Base-by-base conservation (phyloP, 768 basidiomycete species). In the Tricholoma sp. region DNA sequence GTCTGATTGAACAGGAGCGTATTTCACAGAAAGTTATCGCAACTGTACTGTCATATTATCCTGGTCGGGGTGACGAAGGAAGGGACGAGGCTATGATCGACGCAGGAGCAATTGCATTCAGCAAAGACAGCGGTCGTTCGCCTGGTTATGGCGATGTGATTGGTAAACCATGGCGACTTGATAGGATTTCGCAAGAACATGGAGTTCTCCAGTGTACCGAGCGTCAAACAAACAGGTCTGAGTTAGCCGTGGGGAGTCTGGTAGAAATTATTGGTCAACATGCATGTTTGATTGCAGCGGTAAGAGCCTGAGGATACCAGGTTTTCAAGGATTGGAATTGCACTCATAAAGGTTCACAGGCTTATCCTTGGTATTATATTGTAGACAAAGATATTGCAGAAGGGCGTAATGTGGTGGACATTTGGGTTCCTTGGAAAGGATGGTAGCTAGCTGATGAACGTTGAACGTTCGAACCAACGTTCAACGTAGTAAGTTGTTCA, bases 401-500 rank as follows among this genome's bases (percentile, higher is more conserved):
- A 18, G 79, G 79, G 13, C 72, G 69, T 36, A 75, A 78, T 37
- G 84, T 92, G 7, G 82, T 85, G 17, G 91, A 94, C 68, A 73
- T 94, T 29, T 94, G 92, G 92, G 84, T 92, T 44, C 83, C 91
- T 6, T 92, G 91, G 89, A 95, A 93, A 70, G 91, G 91, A 0
- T 94, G 92, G 92, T 95, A 75, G 64, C 34, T 24, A 33, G 28
- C n/a, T n/a, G n/a, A 24, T 24, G 24, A 24, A 4, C 24, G 4
- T 24, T 24, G 24, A 24, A 24, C 24, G 24, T 24, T 24, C 24
- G 4, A 24, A 24, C 24, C 24, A 24, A 24, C 24, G 24, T 24
- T 24, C 24, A 24, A 24, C n/a, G n/a, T n/a, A n/a, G n/a, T n/a
- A n/a, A n/a, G n/a, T n/a, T n/a, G n/a, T n/a, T n/a, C n/a, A n/a